Percentiles rank a stretch among this genome's conserved stretches.
phyloP scores from a whole-genome alignment of 495 filamentous ascomycete genomes.

The Podospora tetraspora region DNA sequence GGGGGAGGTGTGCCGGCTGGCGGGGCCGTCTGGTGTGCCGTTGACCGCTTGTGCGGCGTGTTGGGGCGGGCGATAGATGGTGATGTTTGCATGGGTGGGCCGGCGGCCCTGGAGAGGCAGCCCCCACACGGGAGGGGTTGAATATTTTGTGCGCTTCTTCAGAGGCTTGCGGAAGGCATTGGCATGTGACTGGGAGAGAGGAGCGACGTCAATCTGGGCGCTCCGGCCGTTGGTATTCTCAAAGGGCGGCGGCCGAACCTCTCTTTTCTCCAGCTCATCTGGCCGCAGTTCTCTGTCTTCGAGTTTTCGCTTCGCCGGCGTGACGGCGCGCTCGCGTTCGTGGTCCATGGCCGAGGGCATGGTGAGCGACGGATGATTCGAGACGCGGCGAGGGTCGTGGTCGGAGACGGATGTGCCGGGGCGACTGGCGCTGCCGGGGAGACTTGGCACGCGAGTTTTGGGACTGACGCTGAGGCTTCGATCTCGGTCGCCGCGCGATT shows the following conservation, averaged over 20 bases:
- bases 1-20: slow-evolving; percentile 46
- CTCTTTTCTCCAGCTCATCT: slow-evolving; percentile 42
- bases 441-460: slow-evolving; percentile 54
- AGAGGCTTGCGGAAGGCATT: slow-evolving; percentile 22
- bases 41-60: slow-evolving; percentile 29
- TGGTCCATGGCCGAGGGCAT: slow-evolving; percentile 18
- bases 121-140: slow-evolving; percentile 44
- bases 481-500: slow-evolving; percentile 50
- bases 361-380: slow-evolving; percentile 28
- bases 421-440: slow-evolving; percentile 42
- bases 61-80: slow-evolving; percentile 32
- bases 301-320: slow-evolving; percentile 50
- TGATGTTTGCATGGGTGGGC: slow-evolving; percentile 33
- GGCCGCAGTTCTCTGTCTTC: slow-evolving; percentile 44
- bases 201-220: slow-evolving; percentile 6
- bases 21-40: slow-evolving; percentile 36
- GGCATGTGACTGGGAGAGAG: slow-evolving; percentile 22
- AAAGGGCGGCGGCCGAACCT: slow-evolving; percentile 39
- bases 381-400: slow-evolving; percentile 34
- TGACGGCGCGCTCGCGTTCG: slow-evolving; percentile 29
- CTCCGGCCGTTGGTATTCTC: slow-evolving; percentile 38
- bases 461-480: slow-evolving; percentile 59
- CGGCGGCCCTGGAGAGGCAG: slow-evolving; percentile 23
- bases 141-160: slow-evolving; percentile 36
- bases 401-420: slow-evolving; percentile 38